Evolutionary conservation across 75 land plant genomes (phyloP).

Genomic region (Cupressus sempervirens): DNA sequence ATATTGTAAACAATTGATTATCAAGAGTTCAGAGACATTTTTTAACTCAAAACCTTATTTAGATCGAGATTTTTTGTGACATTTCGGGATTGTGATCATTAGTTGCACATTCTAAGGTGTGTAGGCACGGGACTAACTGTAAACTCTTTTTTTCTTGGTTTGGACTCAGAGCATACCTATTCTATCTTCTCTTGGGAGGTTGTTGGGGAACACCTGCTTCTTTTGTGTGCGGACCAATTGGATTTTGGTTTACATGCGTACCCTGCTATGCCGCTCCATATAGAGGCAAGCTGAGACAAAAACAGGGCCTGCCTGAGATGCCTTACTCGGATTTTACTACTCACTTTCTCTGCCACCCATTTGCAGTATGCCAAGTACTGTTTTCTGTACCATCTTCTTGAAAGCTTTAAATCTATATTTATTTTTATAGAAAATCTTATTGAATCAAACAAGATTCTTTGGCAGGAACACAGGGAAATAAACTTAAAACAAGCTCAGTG

Average conservation of each 20-base stretch:
- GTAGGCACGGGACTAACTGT: no score
- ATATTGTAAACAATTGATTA: no score
- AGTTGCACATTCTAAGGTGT: no score
- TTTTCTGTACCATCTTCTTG: neutral
- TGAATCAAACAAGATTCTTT: neutral
- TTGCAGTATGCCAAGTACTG: slow-evolving; percentile 12
- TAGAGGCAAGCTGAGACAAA: slow-evolving; percentile 3
- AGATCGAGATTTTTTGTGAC: no score
- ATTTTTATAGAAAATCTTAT: neutral
- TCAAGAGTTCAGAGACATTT: no score
- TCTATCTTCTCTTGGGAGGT: slow-evolving; percentile 12
- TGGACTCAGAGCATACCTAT: slow-evolving; percentile 11
- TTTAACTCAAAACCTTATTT: neutral
- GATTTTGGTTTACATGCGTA: slow-evolving; percentile 16
- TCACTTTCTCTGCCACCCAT: slow-evolving; percentile 19
- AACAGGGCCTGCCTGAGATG: slow-evolving; percentile 11
- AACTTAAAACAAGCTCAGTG: neutral
- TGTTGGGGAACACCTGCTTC: slow-evolving; percentile 15
- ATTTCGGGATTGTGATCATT: no score
- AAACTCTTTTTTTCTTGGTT: neutral
- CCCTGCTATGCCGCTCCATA: slow-evolving; percentile 4
- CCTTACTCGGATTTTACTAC: slow-evolving; percentile 5
- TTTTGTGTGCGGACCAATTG: slow-evolving; percentile 14
- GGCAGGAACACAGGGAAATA: slow-evolving; percentile 2
- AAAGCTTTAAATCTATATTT: neutral